Percentiles rank a stretch among this genome's conserved stretches.
Conservation (phyloP, 768 basidiomycete genomes). For the Termitomyces sp. region DNA sequence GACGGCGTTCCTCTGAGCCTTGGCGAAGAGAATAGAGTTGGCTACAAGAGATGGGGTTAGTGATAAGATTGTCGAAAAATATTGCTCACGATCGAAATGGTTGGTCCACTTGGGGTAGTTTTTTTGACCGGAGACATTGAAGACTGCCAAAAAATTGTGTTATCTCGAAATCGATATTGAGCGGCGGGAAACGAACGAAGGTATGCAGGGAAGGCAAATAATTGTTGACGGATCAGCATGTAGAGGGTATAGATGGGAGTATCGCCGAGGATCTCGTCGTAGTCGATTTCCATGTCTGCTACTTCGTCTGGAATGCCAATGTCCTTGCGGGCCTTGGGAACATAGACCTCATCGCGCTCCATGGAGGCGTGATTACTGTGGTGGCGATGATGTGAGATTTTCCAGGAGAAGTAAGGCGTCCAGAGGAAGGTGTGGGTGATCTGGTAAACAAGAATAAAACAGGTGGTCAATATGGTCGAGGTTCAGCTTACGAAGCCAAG, state of each 20-base stretch:
- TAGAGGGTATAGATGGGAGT: constrained; percentile 58
- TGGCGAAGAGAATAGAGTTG: constrained; percentile 53
- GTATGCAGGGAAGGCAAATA: constrained; percentile 60
- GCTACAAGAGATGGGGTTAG: constrained; percentile 27
- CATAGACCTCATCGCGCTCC: constrained; percentile 56
- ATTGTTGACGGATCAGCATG: constrained; percentile 52
- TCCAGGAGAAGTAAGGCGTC: constrained; percentile 55
- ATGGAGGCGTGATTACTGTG: constrained; percentile 49
- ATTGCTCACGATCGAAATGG: constrained; percentile 55
- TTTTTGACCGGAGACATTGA: constrained; percentile 61
- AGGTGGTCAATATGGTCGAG: not conserved
- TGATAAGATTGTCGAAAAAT: not conserved
- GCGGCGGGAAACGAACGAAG: constrained; percentile 38
- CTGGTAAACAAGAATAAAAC: constrained; percentile 22
- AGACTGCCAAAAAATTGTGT: constrained; percentile 37
- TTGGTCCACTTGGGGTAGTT: constrained; percentile 60
- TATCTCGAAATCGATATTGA: not conserved
- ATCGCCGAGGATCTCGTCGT: constrained; percentile 56
- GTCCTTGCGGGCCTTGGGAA: constrained; percentile 57
- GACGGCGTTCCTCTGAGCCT: constrained; percentile 47
- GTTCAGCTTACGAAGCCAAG: constrained; percentile 43
- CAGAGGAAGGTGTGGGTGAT: constrained; percentile 43
- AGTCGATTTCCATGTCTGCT: constrained; percentile 35
- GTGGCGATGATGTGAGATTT: constrained; percentile 50
- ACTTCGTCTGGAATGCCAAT: constrained; percentile 43